Conservation (phyloP, 805 yeast species). For the Metschnikowia noctiluminum region DNA sequence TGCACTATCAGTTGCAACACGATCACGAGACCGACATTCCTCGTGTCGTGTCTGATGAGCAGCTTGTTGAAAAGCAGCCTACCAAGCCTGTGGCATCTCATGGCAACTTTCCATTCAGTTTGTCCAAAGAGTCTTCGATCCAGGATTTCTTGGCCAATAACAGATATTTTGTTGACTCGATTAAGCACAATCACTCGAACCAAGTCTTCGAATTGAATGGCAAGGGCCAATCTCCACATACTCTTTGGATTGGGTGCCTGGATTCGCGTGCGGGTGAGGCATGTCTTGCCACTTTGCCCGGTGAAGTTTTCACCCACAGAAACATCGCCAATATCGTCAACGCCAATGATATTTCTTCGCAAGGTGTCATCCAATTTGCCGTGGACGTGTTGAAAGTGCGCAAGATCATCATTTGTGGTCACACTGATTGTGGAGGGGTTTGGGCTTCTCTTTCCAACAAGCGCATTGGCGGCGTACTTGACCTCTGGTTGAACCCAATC, state of each 20-base stretch:
- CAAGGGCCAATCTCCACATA: conserved; percentile 21
- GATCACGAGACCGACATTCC: conserved; percentile 36
- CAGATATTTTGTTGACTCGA: conserved; percentile 18
- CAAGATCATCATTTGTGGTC: conserved; percentile 21
- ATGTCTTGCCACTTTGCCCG: conserved; percentile 20
- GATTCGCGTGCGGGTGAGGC: conserved; percentile 22
- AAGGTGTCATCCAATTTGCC: conserved; percentile 21
- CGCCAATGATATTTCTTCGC: conserved; percentile 20
- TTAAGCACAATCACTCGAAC: conserved; percentile 20
- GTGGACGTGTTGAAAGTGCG: conserved; percentile 21
- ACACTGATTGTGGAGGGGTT: conserved; percentile 22
- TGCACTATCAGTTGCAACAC: conserved; percentile 38
- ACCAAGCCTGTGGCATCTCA: conserved; percentile 16
- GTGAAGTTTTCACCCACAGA: conserved; percentile 21
- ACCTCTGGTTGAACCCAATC: conserved; percentile 22
- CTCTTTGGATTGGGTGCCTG: conserved; percentile 22
- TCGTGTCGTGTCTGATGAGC: conserved; percentile 6
- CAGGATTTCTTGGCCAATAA: conserved; percentile 20
- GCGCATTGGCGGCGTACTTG: conserved; percentile 21
- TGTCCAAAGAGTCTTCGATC: conserved; percentile 33
- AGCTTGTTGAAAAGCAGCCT: conserved; percentile 6
- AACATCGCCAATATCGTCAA: conserved; percentile 21
- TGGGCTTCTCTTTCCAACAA: conserved; percentile 22
- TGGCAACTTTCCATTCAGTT: conserved; percentile 41
- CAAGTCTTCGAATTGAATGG: conserved; percentile 20